These are phyloP conservation scores for Cylindrotheca fusiformis DNA, from an alignment of 108 stramenopile species.

Conservation along the genomic window DNA sequence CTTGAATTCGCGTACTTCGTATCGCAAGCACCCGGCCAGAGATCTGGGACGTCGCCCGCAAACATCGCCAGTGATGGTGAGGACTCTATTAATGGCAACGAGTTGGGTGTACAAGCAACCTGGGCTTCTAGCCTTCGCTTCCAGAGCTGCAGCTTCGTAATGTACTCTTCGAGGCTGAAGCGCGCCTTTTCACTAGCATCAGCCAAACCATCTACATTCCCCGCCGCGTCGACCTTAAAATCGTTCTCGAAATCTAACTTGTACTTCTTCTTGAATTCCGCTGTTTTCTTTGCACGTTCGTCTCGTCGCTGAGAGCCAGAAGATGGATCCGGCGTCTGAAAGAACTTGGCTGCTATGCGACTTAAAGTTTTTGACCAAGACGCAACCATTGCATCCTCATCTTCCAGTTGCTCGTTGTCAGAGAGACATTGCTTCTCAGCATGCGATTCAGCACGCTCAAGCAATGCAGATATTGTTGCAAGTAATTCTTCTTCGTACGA, in stretches of 20 bases:
- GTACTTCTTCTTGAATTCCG: constrained; percentile 69
- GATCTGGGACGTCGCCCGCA: constrained; percentile 57
- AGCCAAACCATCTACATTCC: constrained; percentile 2
- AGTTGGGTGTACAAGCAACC: constrained; percentile 54
- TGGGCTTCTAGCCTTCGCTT: constrained; percentile 63
- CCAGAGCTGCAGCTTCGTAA: constrained; percentile 63
- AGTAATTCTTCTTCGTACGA: constrained; percentile 92
- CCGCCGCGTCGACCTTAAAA: constrained; percentile 39
- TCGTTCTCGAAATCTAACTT: constrained; percentile 62
- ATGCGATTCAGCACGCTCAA: constrained; percentile 62
- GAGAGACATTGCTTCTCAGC: constrained; percentile 32
- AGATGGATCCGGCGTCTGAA: constrained; percentile 37
- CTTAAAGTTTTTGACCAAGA: constrained; percentile 61
- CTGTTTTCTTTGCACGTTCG: constrained; percentile 62
- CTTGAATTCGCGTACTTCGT: constrained; percentile 30
- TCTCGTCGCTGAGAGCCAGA: constrained; percentile 34
- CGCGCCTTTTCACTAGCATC: constrained; percentile 13
- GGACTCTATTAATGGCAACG: constrained; percentile 53
- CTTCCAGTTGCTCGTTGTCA: constrained; percentile 28
- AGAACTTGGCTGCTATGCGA: constrained; percentile 72
- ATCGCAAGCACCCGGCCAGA: constrained; percentile 78
- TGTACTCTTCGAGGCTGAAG: constrained; percentile 50
- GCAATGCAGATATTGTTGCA: constrained; percentile 74
- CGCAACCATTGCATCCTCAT: constrained; percentile 49
- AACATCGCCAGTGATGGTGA: constrained; percentile 74